Conservation (phyloP, 2,329 filamentous ascomycete species). For the Fusarium guadeloupense region DNA sequence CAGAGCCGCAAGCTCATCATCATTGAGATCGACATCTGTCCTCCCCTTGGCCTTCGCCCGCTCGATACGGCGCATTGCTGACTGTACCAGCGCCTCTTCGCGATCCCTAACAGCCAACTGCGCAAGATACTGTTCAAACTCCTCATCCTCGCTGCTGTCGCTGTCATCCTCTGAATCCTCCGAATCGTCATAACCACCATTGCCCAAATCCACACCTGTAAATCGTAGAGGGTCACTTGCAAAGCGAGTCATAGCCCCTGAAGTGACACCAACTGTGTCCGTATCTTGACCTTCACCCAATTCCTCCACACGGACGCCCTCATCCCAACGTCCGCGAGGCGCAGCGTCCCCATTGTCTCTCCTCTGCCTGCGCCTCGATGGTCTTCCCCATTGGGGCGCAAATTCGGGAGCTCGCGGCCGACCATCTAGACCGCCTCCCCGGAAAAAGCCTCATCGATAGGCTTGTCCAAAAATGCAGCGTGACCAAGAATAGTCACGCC, state of each 20-base stretch:
- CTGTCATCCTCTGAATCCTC: constrained; percentile 50
- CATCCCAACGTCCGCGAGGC: constrained; percentile 50
- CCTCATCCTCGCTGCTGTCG: constrained; percentile 45
- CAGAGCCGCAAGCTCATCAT: constrained; percentile 82
- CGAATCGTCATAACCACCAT: constrained; percentile 49
- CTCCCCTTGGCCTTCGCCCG: constrained; percentile 80
- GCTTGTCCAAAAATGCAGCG: constrained; percentile 95
- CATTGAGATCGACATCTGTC: constrained; percentile 80
- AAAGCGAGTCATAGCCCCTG: constrained; percentile 59
- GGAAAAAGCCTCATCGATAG: constrained; percentile 99
- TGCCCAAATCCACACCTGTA: constrained; percentile 67
- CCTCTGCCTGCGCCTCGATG: constrained; percentile 86
- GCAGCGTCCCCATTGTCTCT: constrained; percentile 61
- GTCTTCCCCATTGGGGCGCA: constrained; percentile 99
- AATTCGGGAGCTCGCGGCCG: constrained; percentile 98
- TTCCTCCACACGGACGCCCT: constrained; percentile 68
- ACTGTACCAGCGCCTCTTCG: constrained; percentile 80
- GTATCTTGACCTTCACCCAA: constrained; percentile 68
- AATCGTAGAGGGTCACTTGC: constrained; percentile 69
- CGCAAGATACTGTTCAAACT: constrained; percentile 61
- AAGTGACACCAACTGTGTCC: constrained; percentile 63
- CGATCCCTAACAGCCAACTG: constrained; percentile 68
- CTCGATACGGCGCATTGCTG: constrained; percentile 81
- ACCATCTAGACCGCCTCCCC: constrained; percentile 99
- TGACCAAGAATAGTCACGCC: constrained; percentile 95